Evolutionary conservation across 164 flowering plant genomes (phyloP), one percentile per base, ranked within the genome.

Genomic region (Sedum album): DNA sequence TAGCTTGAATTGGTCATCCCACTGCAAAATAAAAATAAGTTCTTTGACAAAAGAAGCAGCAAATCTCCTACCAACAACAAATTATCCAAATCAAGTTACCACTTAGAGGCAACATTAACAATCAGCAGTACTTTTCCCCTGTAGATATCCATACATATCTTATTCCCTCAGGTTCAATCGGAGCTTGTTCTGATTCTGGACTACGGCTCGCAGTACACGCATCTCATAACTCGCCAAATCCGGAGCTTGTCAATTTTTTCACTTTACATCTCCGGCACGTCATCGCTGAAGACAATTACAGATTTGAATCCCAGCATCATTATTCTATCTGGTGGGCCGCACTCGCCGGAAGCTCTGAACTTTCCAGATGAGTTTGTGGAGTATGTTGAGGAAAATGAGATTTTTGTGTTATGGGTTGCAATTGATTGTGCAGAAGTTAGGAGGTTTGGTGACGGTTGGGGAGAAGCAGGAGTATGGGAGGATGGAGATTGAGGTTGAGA

Each of bases 251-350:
- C 84, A 20, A 75, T 91, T 72, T 87, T 88, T 76, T 94, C 98
- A 23, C 93, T 91, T 73, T 87, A 95, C 79, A 79, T 91, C 75
- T 79, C 92, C 67, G 95, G 93, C 70, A 88, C 97, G 18, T 85
- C 89, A 9, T 42, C 88, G 3, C 85, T 93, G 68, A 60, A 78
- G 55, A n/a, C 90, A 77, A 91, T 91, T 71, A 44, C 86, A 31
- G 79, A 77, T 33, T 83, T 79, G 66, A 78, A 78, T 71, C 95
- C 97, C 6, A 78, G 82, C 0, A 92, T 88, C 48, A 81, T 94
- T 46, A 87, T 94, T 76, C 93, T 91, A 71, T 91, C 97, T 39
- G 99, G 96, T 2, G 96, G 96, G 0, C 99, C 97, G 66, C 96
- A 94, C 77, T 31, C 84, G 31, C 70, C 75, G 0, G 70, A 71